Evolutionary conservation across 106 monocot species (phyloP), one percentile per base, ranked within the genome.

Genomic region (Posidonia australis): DNA sequence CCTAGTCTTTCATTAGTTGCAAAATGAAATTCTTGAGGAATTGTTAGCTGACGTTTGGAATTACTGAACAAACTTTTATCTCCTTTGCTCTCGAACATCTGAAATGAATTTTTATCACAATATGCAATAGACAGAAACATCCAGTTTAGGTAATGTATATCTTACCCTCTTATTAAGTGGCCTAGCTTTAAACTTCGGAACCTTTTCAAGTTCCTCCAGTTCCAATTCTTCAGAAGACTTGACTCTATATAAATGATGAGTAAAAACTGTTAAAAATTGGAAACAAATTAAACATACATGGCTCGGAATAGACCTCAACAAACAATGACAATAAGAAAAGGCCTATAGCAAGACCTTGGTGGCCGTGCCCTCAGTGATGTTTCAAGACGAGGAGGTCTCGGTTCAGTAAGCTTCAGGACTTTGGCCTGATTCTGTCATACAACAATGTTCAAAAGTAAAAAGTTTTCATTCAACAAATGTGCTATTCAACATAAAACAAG

Each of bases 151-250:
- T 11, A 36, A 14, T 68, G n/a, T 17, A 20, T 13, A 10, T 29
- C 25, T 23, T 3, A 98, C 96, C 90, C 87, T 91, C 59, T 79
- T 91, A 46, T 91, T 87, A 7, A 98, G 61, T 70, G 91, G 90
- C 55, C 78, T 84, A 57, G 96, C 96, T 84, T 98, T 98, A 67
- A 98, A 98, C 65, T 85, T 90, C 49, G 87, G 90, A 64, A 85
- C 62, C 58, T 87, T 91, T 68, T 82, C 77, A 18, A 98, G 71
- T 81, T 87, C 90, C 51, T 91, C 96, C 36, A 77, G 18, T 67
- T 98, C 87, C 62, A 85, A 53, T 62, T 98, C 96, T 61, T 80
- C 64, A 62, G 90, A 79, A 44, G 84, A 82, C 74, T 91, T 98
- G 13, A 78, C 80, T 62, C 96, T 96, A 64, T 65, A 42, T 5